Percentiles rank a stretch among this genome's conserved stretches.
Conservation (phyloP, 768 basidiomycete genomes). For the Trametes cubensis region DNA sequence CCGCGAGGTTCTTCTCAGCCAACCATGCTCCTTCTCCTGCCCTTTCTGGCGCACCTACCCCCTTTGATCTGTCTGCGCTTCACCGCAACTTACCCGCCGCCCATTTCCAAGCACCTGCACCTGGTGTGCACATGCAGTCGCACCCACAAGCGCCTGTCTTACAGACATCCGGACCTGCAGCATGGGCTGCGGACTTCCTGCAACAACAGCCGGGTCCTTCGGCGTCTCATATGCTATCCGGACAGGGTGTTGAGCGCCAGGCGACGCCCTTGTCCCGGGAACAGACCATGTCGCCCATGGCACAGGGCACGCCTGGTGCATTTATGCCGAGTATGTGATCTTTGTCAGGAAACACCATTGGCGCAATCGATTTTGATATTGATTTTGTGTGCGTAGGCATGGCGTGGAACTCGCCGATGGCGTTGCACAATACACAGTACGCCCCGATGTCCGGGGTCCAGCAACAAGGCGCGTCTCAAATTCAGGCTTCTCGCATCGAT, state of each 20-base stretch:
- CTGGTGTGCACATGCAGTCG: conserved; percentile 23
- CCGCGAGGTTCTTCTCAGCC: conserved; percentile 65
- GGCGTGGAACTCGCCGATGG: conserved; percentile 12
- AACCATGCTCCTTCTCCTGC: conserved; percentile 31
- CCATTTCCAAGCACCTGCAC: conserved; percentile 18
- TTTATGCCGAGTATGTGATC: conserved; percentile 15
- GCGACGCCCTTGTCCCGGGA: conserved; percentile 7
- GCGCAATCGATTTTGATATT: not conserved
- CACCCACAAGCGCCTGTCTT: conserved; percentile 27
- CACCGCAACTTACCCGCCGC: conserved; percentile 48
- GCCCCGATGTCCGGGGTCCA: conserved; percentile 20
- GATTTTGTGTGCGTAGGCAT: conserved; percentile 3
- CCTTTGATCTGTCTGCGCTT: conserved; percentile 66
- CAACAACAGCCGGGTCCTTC: conserved; percentile 35
- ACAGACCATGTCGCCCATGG: conserved; percentile 11
- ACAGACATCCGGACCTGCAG: conserved; percentile 33
- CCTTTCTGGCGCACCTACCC: conserved; percentile 36
- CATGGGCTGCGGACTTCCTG: conserved; percentile 71
- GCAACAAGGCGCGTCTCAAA: conserved; percentile 8
- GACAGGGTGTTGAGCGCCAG: conserved; percentile 7
- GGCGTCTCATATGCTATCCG: not conserved
- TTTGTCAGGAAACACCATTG: not conserved
- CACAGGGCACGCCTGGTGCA: not conserved
- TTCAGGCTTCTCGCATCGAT: conserved; percentile 16
- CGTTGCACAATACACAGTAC: conserved; percentile 2